phyloP scores from a whole-genome alignment of 2,329 filamentous ascomycete genomes.

The Paracamarosporium sp. region DNA sequence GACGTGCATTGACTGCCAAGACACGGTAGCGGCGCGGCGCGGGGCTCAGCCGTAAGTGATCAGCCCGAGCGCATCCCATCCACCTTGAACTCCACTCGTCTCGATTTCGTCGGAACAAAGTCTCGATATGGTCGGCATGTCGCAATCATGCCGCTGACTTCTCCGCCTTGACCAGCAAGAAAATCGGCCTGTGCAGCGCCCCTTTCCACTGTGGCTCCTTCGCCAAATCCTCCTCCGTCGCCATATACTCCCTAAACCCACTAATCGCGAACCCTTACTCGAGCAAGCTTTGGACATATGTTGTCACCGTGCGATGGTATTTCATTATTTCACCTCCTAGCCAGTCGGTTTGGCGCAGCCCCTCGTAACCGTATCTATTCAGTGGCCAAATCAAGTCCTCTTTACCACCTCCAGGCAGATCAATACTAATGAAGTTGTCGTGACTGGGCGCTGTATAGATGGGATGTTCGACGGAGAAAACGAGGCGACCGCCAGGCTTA shows the following conservation, averaged over 20 bases:
- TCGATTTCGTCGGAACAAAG: no score
- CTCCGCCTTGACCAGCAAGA: conserved; percentile 12
- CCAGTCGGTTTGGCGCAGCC: conserved; percentile 51
- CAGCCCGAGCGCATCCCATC: no score
- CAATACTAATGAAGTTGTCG: neutral
- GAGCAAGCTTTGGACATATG: conserved; percentile 50
- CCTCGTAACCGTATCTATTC: conserved; percentile 50
- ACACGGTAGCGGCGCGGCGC: no score
- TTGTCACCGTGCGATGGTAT: conserved; percentile 55
- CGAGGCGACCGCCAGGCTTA: conserved; percentile 44
- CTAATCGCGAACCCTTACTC: conserved; percentile 47
- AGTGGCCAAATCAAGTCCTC: conserved; percentile 14
- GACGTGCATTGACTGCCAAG: no score
- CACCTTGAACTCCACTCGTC: no score
- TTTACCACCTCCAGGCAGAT: neutral
- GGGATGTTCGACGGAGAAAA: conserved; percentile 59
- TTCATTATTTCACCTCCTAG: conserved; percentile 52
- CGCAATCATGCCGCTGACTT: neutral
- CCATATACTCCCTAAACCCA: conserved; percentile 33
- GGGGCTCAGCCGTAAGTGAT: no score
- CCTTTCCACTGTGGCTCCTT: conserved; percentile 39
- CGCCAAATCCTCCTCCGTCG: conserved; percentile 29
- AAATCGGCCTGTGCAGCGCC: conserved; percentile 39
- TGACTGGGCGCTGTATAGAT: conserved; percentile 52
- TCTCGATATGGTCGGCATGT: no score